Conservation (phyloP, 129 eudicot genomes). For the Flaveria bidentis region DNA sequence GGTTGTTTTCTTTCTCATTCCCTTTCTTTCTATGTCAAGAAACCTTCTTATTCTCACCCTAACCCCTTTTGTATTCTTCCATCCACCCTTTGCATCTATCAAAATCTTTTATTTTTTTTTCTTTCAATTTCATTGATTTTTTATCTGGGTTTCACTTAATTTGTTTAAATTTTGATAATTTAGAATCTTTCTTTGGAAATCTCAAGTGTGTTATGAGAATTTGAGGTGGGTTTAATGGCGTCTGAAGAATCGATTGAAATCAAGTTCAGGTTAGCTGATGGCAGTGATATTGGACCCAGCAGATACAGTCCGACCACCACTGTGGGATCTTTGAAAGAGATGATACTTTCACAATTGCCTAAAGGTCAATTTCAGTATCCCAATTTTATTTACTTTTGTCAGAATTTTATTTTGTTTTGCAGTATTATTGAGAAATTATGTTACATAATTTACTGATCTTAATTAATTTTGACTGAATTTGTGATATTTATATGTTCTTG, state of each 20-base stretch:
- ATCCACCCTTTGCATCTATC: not conserved
- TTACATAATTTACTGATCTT: too few species aligned
- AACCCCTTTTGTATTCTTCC: conserved; percentile 4
- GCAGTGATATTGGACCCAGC: conserved; percentile 71
- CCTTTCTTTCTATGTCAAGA: conserved; percentile 38
- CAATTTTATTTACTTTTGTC: not conserved
- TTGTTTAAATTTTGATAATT: not conserved
- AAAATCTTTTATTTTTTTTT: conserved; percentile 5
- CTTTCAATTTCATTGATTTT: conserved; percentile 8
- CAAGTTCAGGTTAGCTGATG: conserved; percentile 72
- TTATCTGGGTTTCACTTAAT: conserved; percentile 31
- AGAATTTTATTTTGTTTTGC: not conserved
- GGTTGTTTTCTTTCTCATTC: conserved; percentile 33
- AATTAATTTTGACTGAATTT: too few species aligned
- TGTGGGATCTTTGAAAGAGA: conserved; percentile 64
- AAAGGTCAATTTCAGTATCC: conserved; percentile 43
- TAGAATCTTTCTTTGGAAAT: not conserved
- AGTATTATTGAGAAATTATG: too few species aligned
- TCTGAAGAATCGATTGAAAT: conserved; percentile 56
- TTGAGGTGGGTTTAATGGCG: conserved; percentile 45
- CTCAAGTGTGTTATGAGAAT: conserved; percentile 29
- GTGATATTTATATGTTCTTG: not conserved
- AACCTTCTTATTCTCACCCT: conserved; percentile 39
- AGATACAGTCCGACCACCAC: conserved; percentile 51
- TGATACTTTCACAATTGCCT: conserved; percentile 69